A percentile compares a stretch with the other conserved stretches of the same genome.
Evolutionary conservation across 2,329 filamentous ascomycete genomes (phyloP).

Genomic region (Cladophialophora carrionii): DNA sequence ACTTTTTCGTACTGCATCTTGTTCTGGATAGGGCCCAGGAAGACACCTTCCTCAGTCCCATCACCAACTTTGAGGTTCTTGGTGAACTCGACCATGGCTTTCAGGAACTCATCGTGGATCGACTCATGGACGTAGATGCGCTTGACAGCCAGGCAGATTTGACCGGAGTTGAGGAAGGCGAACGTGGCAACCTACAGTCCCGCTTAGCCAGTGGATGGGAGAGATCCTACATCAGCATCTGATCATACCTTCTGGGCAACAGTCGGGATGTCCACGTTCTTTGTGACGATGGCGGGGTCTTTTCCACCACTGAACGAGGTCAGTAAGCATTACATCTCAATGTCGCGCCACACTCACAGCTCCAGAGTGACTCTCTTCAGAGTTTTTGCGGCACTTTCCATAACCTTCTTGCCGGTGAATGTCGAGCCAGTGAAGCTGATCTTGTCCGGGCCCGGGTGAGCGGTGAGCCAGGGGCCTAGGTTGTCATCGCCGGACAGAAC

Average conservation of each 20-base stretch:
- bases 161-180: slow-evolving; percentile 63
- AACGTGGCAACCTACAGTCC: slow-evolving; percentile 47
- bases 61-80: slow-evolving; percentile 41
- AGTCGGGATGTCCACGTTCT: slow-evolving; percentile 60
- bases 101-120: slow-evolving; percentile 56
- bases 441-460: slow-evolving; percentile 64
- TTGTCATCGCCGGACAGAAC: slow-evolving; percentile 63
- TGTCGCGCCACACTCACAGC: slow-evolving; percentile 44
- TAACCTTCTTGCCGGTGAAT: slow-evolving; percentile 64
- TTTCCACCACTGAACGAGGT: slow-evolving; percentile 56
- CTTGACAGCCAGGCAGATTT: slow-evolving; percentile 60
- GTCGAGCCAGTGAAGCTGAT: slow-evolving; percentile 67
- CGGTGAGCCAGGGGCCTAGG: slow-evolving; percentile 62
- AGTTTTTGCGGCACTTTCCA: slow-evolving; percentile 59
- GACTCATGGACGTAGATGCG: slow-evolving; percentile 62
- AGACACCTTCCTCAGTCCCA: slow-evolving; percentile 48
- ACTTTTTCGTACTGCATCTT: slow-evolving; percentile 67
- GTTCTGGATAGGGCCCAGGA: slow-evolving; percentile 68
- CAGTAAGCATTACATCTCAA: slow-evolving; percentile 1
- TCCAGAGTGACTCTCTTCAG: slow-evolving; percentile 66
- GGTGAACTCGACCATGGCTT: slow-evolving; percentile 51
- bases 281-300: slow-evolving; percentile 62
- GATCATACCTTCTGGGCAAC: slow-evolving; percentile 49
- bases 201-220: not conserved
- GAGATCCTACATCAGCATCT: too few species aligned